Evolutionary conservation across 2,329 filamentous ascomycete genomes (phyloP).

Genomic region (Fusarium begoniae): DNA sequence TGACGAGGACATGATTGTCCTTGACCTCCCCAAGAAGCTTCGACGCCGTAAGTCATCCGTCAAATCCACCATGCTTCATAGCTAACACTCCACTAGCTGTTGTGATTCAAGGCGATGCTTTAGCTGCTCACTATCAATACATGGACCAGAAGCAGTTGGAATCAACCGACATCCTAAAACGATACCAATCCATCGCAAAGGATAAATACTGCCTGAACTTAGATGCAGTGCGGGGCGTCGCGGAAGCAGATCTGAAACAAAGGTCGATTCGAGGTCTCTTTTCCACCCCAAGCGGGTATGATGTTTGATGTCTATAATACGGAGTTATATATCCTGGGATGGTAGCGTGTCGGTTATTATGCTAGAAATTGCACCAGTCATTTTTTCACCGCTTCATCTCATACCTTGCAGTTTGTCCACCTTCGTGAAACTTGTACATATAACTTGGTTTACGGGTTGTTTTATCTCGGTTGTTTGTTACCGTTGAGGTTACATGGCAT

Average conservation of each 20-base stretch:
- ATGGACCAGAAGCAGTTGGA: conserved; percentile 4
- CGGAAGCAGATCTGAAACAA: not conserved
- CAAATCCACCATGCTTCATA: not conserved
- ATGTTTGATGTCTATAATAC: not conserved
- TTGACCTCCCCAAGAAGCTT: conserved; percentile 20
- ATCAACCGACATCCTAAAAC: conserved; percentile 16
- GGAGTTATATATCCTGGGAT: not conserved
- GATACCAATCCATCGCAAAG: conserved; percentile 23
- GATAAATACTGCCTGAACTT: conserved; percentile 19
- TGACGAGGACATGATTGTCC: conserved; percentile 20
- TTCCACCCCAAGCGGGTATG: not conserved
- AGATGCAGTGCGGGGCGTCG: not conserved
- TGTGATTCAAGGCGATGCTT: conserved; percentile 18
- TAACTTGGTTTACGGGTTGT: not conserved
- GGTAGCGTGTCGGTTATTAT: not conserved
- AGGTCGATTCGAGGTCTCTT: not conserved
- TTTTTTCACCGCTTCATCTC: not conserved
- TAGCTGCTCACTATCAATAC: conserved; percentile 33
- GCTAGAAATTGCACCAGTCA: not conserved
- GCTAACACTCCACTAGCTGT: conserved; percentile 13
- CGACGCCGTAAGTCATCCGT: conserved; percentile 20
- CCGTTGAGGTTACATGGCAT: not conserved
- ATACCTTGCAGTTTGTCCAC: not conserved
- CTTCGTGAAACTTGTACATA: not conserved
- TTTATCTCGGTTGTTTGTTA: not conserved